Evolutionary conservation across 495 filamentous ascomycete species (phyloP).

Genomic region (Podospora australis): DNA sequence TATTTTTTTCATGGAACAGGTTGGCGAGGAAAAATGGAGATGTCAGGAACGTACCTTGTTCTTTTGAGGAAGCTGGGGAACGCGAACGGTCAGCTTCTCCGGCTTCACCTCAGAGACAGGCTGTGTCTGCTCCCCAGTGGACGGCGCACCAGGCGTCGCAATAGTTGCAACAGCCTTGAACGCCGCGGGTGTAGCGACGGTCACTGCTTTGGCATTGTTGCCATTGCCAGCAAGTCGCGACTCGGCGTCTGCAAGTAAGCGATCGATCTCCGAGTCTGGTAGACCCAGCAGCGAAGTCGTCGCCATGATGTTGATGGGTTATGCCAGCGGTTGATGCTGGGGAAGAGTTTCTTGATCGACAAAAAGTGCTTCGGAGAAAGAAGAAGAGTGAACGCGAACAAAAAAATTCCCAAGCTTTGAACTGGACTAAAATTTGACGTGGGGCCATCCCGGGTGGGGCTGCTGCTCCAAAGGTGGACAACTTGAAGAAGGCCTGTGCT

Average conservation of each 20-base stretch:
- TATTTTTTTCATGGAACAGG: conserved; percentile 32
- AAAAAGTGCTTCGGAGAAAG: not conserved
- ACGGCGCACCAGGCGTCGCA: conserved; percentile 9
- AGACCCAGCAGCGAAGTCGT: conserved; percentile 17
- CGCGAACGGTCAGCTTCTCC: conserved; percentile 33
- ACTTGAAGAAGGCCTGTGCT: too few relatives aligned
- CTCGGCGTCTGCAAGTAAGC: conserved; percentile 27
- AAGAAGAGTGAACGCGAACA: not conserved
- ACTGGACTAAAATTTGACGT: not conserved
- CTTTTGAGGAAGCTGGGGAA: conserved; percentile 34
- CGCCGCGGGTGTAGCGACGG: conserved; percentile 8
- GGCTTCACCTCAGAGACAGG: conserved; percentile 18
- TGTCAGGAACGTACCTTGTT: conserved; percentile 31
- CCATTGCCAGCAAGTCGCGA: conserved; percentile 22
- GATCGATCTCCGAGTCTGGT: conserved; percentile 26
- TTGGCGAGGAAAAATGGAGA: not conserved
- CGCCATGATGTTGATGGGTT: not conserved
- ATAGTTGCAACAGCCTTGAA: conserved; percentile 5
- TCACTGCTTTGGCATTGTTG: conserved; percentile 4
- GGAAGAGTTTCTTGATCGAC: too few relatives aligned
- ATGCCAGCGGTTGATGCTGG: not conserved
- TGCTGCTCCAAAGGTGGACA: too few relatives aligned
- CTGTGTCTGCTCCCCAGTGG: conserved; percentile 21
- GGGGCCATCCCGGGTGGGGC: too few relatives aligned
- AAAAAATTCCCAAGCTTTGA: not conserved